Percentiles rank a stretch among this genome's conserved stretches.
Evolutionary conservation across 345 rosid genomes (phyloP).

Genomic region (Gossypium australe): DNA sequence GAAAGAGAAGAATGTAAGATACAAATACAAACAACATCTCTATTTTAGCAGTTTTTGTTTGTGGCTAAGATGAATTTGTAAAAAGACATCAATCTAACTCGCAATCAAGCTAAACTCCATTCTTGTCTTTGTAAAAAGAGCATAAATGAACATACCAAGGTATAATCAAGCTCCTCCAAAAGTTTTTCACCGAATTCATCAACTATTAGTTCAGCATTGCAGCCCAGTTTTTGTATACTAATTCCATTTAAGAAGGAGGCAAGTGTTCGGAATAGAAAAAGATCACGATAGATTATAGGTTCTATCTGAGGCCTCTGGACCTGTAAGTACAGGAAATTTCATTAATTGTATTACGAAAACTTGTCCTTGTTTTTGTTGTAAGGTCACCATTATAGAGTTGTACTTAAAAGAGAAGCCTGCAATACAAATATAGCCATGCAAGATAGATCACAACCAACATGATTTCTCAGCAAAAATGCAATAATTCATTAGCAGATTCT

Average conservation of each 20-base stretch:
- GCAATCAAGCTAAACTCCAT: neutral
- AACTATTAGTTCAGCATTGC: conserved; percentile 93
- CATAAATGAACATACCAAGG: conserved; percentile 54
- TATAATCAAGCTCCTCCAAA: conserved; percentile 97
- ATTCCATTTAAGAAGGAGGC: conserved; percentile 90
- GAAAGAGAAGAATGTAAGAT: neutral
- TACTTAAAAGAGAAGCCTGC: neutral
- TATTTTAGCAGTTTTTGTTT: neutral
- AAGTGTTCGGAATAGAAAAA: conserved; percentile 90
- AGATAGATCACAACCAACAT: neutral
- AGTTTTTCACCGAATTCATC: conserved; percentile 98
- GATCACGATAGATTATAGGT: conserved; percentile 89
- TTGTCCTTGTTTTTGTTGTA: neutral
- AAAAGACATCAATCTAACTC: neutral
- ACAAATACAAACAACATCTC: neutral
- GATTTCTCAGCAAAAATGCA: neutral
- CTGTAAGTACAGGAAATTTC: conserved; percentile 35
- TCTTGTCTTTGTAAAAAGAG: conserved; percentile 1
- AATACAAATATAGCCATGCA: neutral
- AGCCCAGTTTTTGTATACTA: conserved; percentile 85
- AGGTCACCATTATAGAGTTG: neutral
- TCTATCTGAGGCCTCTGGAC: conserved; percentile 91
- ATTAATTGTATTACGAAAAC: conserved; percentile 1
- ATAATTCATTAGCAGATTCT: neutral
- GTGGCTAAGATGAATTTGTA: neutral